Conservation (phyloP, 192 early-diverging fungal genomes). For the Nowakowskiella sp. region DNA sequence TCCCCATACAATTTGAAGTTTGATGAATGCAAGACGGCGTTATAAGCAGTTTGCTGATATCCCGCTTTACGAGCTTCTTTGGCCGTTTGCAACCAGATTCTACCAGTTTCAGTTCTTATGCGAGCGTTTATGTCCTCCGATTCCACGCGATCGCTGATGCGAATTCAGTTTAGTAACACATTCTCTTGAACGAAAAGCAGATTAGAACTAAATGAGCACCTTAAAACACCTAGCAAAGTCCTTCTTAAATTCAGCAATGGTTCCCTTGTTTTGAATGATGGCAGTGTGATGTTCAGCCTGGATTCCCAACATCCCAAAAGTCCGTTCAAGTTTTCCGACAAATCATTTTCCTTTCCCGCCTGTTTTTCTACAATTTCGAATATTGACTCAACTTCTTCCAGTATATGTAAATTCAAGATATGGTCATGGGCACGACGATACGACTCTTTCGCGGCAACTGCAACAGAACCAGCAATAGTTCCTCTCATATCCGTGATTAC, state of each 20-base stretch:
- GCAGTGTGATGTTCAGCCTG: slow-evolving; percentile 43
- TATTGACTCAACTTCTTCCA: slow-evolving; percentile 54
- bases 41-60: slow-evolving; percentile 48
- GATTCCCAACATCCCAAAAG: slow-evolving; percentile 31
- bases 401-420: slow-evolving; percentile 55
- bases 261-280: slow-evolving; percentile 51
- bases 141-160: background rate
- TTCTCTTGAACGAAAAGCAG: no score
- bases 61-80: slow-evolving; percentile 46
- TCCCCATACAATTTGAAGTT: slow-evolving; percentile 27
- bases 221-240: slow-evolving; percentile 25
- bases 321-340: slow-evolving; percentile 1
- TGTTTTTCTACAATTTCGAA: slow-evolving; percentile 11
- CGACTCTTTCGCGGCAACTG: slow-evolving; percentile 56
- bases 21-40: slow-evolving; percentile 48
- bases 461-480: slow-evolving; percentile 39
- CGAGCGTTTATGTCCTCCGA: background rate
- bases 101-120: slow-evolving; percentile 26
- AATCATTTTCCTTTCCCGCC: background rate
- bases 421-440: slow-evolving; percentile 53
- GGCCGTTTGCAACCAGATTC: slow-evolving; percentile 61
- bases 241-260: slow-evolving; percentile 51
- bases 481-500: slow-evolving; percentile 35
- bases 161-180: no score
- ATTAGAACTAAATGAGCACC: background rate